Evolutionary conservation across 306 rosid species (phyloP), one percentile per base, ranked within the genome.

Genomic region (Phaseolus lunatus): DNA sequence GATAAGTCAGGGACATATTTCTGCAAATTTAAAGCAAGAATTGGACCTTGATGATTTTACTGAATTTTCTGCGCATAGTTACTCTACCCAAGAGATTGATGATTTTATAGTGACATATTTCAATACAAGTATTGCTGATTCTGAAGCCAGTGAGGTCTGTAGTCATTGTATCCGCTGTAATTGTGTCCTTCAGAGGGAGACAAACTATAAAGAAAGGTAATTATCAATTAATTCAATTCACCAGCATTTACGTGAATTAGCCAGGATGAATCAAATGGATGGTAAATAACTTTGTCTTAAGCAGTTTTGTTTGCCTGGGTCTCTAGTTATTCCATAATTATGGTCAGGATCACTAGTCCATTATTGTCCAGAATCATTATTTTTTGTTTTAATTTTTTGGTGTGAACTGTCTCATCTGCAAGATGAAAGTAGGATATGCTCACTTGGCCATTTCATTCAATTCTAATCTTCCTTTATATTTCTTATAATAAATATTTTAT

Each of bases 111-210:
- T 70, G 77, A 75, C 80, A 43, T 88, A 88, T 87, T 95, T 95
- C 84, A 89, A 87, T 87, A 16, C 78, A 65, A 84, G 66, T 75
- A 70, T 92, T 67, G 97, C 92, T 9, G 91, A 95, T 70, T 85
- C 81, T 20, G 83, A 78, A 80, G 84, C 80, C 82, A 85, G 80
- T 22, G 99, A 95, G 78, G 83, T 73, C 67, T 92, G 92, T 85
- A 73, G 47, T 78, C 88, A 66, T 80, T 89, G 79, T 66, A 73
- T 88, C 65, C 75, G 75, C 50, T 89, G 98, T 80, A 73, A 66
- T 64, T 92, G 90, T 84, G 56, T 87, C 78, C 85, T 95, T 72
- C 87, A 78, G 80, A 70, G 73, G 56, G 96, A 88, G 75, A 79
- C 75, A 19, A 76, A 65, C 72, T 79, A 63, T 61, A 75, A 18